Conservation (phyloP, 305 asterid genomes). For the Rubia balearica region DNA sequence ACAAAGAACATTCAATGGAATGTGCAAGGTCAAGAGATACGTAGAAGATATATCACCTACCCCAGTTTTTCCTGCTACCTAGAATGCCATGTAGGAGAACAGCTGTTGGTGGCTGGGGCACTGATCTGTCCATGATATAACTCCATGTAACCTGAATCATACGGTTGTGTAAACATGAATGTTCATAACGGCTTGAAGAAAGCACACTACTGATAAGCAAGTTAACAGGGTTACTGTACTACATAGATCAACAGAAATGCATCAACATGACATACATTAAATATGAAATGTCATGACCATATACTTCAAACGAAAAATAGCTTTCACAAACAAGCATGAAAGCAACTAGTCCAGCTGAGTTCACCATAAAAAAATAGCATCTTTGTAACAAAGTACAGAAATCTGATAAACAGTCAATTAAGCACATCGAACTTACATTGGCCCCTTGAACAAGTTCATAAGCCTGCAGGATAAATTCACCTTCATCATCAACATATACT, state of each 20-base stretch:
- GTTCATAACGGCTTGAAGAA: not conserved
- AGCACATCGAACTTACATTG: constrained; percentile 48
- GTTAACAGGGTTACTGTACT: not conserved
- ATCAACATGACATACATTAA: not conserved
- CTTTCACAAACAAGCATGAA: not conserved
- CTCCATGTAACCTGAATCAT: constrained; percentile 81
- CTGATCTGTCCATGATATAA: constrained; percentile 61
- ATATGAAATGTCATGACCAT: not conserved
- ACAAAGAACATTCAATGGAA: not conserved
- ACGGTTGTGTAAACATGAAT: constrained; percentile 8
- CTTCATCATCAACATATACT: constrained; percentile 21
- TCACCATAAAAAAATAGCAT: not conserved
- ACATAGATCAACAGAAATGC: not conserved
- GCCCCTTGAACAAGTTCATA: constrained; percentile 94
- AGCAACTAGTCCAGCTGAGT: not conserved
- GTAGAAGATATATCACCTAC: constrained; percentile 27
- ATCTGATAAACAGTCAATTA: not conserved
- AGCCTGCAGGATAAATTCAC: constrained; percentile 55
- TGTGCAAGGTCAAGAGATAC: not conserved
- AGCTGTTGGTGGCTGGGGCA: constrained; percentile 91
- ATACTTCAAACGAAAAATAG: not conserved
- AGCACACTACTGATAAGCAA: not conserved
- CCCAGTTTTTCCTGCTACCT: constrained; percentile 97
- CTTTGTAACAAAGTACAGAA: not conserved
- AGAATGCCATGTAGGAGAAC: constrained; percentile 95